Percentiles rank a stretch among this genome's conserved stretches.
Evolutionary conservation across 2,329 filamentous ascomycete species (phyloP).

Genomic region (Ophiocordyceps robertsii): DNA sequence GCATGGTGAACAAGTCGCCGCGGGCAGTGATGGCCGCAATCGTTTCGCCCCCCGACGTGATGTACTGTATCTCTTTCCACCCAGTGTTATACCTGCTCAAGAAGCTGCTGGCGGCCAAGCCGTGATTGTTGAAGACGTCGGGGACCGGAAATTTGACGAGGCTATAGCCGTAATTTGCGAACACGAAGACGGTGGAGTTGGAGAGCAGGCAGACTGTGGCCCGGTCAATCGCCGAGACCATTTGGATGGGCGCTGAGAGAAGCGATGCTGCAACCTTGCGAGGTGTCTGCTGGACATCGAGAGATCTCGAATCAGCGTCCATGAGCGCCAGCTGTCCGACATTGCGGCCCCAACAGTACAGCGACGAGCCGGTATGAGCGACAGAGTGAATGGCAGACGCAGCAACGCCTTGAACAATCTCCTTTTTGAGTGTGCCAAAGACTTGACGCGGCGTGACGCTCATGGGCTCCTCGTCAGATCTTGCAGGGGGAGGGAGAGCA

Average conservation of each 20-base stretch:
- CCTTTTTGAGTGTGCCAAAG: constrained; percentile 82
- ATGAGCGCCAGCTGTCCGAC: constrained; percentile 87
- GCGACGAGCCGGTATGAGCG: constrained; percentile 63
- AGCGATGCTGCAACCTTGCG: constrained; percentile 80
- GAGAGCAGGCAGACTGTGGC: constrained; percentile 78
- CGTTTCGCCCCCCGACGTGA: constrained; percentile 78
- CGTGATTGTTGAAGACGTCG: constrained; percentile 58
- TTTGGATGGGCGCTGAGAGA: constrained; percentile 50
- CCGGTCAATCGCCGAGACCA: constrained; percentile 78
- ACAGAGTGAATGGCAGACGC: constrained; percentile 89
- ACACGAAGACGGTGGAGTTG: constrained; percentile 82
- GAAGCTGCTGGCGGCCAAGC: constrained; percentile 48
- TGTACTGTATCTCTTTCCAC: constrained; percentile 58
- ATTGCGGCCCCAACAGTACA: constrained; percentile 94
- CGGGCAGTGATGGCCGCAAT: constrained; percentile 76
- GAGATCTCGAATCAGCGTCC: constrained; percentile 84
- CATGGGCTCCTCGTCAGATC: constrained; percentile 71
- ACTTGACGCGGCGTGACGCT: constrained; percentile 75
- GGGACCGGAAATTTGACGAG: constrained; percentile 67
- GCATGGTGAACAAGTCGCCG: constrained; percentile 80
- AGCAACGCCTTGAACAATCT: constrained; percentile 66
- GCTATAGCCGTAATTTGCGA: constrained; percentile 93
- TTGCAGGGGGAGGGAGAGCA: constrained; percentile 48
- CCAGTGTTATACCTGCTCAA: constrained; percentile 38
- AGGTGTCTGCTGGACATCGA: constrained; percentile 71